Evolutionary conservation across 2,329 filamentous ascomycete genomes (phyloP), one percentile per base, ranked within the genome.

Genomic region (Alternaria alternata): DNA sequence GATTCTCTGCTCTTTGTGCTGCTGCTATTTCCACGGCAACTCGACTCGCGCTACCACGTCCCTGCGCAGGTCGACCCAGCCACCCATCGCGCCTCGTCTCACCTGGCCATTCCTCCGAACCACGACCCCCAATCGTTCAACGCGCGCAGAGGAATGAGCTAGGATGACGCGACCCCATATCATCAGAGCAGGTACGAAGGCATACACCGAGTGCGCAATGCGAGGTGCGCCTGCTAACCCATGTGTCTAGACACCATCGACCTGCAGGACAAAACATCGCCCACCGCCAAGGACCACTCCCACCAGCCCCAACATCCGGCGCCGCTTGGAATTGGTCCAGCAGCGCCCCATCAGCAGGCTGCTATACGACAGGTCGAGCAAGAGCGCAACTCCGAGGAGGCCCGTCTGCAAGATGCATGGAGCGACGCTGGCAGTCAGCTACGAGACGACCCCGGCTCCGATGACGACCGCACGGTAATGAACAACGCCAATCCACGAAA

Each of bases 271-370:
- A 91, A 89, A 75, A 84, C 89, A 74, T 85, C 90, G 60, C 93
- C 93, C 34, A 95, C 94, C 46, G 92, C 94, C 39, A 87, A 96
- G 82, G 91, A 94, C 76, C 93, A 96, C 79, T 83, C 86, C 16
- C 84, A 83, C 68, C 86, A 87, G 73, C 82, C 82, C 56, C 76
- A 80, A 59, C 81, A 83, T 67, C 80, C 84, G 65, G 78, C 81
- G 60, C 84, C 82, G 59, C 80, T 84, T 70, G 86, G 80, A 63
- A 79, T 81, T 66, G 81, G 86, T 62, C 80, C 85, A 66, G 82
- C 91, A 73, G 91, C 89, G 66, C 89, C 92, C 44, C 94, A 97
- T 77, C 94, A 98, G 80, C 91, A 93, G 69, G 89, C 92, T 71
- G 90, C 94, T 18, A 84, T 97, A 65, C 90, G 91, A 72, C 90